Evolutionary conservation across 225 moss, liverwort and hornwort genomes (phyloP).

Genomic region (Physcomitrellopsis africana): DNA sequence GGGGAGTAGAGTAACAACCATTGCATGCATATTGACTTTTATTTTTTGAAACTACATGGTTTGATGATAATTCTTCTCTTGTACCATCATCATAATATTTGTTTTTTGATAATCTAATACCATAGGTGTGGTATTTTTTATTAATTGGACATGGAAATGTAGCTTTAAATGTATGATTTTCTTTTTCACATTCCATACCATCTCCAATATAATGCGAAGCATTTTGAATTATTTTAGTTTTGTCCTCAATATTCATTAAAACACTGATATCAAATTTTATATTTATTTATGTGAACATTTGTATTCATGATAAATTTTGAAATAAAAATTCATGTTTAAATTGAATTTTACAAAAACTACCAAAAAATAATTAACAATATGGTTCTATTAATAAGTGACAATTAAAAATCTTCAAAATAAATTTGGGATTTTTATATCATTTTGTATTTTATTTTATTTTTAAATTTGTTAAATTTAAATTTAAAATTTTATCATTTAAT

Average conservation of each 20-base stretch:
- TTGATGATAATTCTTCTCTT: neutral
- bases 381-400: neutral
- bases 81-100: neutral
- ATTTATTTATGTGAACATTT: no score
- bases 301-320: neutral
- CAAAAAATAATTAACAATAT: no score
- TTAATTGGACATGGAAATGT: neutral
- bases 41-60: neutral
- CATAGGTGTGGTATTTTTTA: neutral
- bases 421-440: no score
- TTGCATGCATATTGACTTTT: rapidly evolving
- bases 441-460: no score
- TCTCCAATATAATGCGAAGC: neutral
- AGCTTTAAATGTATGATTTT: neutral
- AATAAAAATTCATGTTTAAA: no score
- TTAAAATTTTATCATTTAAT: neutral
- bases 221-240: neutral
- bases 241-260: neutral
- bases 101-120: neutral
- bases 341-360: no score
- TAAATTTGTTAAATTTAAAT: neutral
- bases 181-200: neutral
- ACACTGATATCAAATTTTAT: neutral
- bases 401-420: neutral
- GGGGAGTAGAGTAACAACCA: neutral